phyloP scores from a whole-genome alignment of 2,329 filamentous ascomycete genomes.

The Cladosporium velox region DNA sequence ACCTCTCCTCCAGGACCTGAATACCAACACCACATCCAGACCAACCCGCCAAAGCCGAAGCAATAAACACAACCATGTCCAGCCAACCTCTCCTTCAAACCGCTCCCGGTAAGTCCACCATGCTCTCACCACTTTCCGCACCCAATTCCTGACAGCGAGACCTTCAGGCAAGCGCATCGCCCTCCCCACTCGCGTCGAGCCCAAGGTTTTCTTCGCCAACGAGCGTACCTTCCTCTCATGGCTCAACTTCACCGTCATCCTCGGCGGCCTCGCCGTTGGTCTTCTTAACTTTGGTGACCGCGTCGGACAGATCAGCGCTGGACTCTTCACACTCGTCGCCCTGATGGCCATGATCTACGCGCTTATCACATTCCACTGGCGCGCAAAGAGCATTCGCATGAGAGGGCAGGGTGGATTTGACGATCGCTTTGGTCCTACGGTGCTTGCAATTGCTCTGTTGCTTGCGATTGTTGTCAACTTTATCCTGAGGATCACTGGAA shows the following conservation, averaged over 20 bases:
- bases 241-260: slow-evolving; percentile 99
- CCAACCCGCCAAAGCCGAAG: slow-evolving; percentile 3
- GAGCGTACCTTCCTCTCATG: slow-evolving; percentile 98
- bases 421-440: slow-evolving; percentile 89
- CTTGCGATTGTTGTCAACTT: slow-evolving; percentile 96
- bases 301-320: slow-evolving; percentile 89
- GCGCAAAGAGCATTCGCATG: slow-evolving; percentile 86
- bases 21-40: slow-evolving; percentile 13
- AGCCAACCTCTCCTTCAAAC: slow-evolving; percentile 95
- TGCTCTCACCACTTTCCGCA: slow-evolving; percentile 10
- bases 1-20: slow-evolving; percentile 10
- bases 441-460: slow-evolving; percentile 82
- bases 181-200: slow-evolving; percentile 94
- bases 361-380: slow-evolving; percentile 93
- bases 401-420: slow-evolving; percentile 95
- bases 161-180: slow-evolving; percentile 90
- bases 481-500: slow-evolving; percentile 66
- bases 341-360: slow-evolving; percentile 97
- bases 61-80: slow-evolving; percentile 66
- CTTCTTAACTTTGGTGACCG: slow-evolving; percentile 98
- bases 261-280: slow-evolving; percentile 92
- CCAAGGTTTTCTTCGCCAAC: slow-evolving; percentile 99
- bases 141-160: slow-evolving; percentile 22
- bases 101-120: slow-evolving; percentile 68
- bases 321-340: slow-evolving; percentile 89